Evolutionary conservation across 2,329 filamentous ascomycete genomes (phyloP), one percentile per base, ranked within the genome.

Genomic region (Reticulascus tulasneorum): DNA sequence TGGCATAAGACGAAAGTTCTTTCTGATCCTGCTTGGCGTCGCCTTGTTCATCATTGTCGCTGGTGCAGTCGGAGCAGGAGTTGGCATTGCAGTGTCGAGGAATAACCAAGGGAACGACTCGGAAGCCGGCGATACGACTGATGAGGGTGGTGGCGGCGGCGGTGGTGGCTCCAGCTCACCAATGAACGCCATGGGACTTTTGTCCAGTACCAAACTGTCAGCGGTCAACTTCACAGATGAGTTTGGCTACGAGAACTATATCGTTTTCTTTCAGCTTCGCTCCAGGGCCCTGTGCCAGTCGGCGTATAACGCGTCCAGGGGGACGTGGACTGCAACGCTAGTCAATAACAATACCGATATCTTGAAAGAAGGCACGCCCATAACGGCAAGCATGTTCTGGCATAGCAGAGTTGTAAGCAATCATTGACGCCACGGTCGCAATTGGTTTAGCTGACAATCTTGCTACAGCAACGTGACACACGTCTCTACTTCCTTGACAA

Each of bases 171-270:
- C 2, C 8, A 40, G 25, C 31, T 35, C 36, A 22, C 12, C 28
- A 21, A 19, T 23, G 15, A 38, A 23, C 16, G 11, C 19, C 9
- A 27, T 29, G 22, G 39, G 22, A 1, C 32, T 44, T 9, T 28
- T 38, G 7, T 21, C 32, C 2, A 30, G 22, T 6, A 35, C 32
- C 5, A 42, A 34, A 17, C 29, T 44, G 6, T 34, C 38, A 9
- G 33, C 42, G 5, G 15, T 44, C 17, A 44, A 44, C 18, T 44
- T 44, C 13, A 44, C 42, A 8, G 42, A 44, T 19, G 13, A 33
- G 17, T 44, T 38, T 8, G 42, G 42, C 6, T 23, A 38, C 7
- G 39, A 35, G 9, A 44, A 42, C 13, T 28, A 32, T 1, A 26
- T 42, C 21, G 38, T 44, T 2, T 44, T 38, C 9, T 44, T 35